A percentile compares a stretch with the other conserved stretches of the same genome.
These are phyloP conservation scores for Periconia sp. DNA, from an alignment of 2,329 filamentous ascomycete genomes.

Conservation along the genomic window DNA sequence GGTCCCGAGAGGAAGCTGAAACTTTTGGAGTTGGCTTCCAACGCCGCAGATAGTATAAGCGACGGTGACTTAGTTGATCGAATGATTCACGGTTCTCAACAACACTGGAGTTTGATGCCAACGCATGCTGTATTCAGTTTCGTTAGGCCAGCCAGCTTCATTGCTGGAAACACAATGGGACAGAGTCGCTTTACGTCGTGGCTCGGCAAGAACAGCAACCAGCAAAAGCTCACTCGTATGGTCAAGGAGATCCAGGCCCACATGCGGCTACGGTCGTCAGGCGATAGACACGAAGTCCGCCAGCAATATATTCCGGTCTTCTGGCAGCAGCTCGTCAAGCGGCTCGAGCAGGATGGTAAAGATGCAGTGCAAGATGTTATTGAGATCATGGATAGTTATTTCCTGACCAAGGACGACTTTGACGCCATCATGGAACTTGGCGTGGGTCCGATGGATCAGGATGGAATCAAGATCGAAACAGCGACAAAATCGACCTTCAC, in stretches of 20 bases:
- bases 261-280: constrained; percentile 88
- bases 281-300: constrained; percentile 88
- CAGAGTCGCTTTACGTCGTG: constrained; percentile 81
- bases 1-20: constrained; percentile 75
- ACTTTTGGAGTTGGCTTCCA: constrained; percentile 79
- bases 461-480: constrained; percentile 73
- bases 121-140: constrained; percentile 95
- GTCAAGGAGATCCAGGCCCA: constrained; percentile 95
- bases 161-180: constrained; percentile 72
- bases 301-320: constrained; percentile 91
- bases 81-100: constrained; percentile 98
- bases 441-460: constrained; percentile 79
- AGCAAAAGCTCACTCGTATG: constrained; percentile 69
- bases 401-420: constrained; percentile 90
- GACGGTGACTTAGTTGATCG: constrained; percentile 94
- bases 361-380: constrained; percentile 83
- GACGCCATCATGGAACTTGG: constrained; percentile 91
- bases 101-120: constrained; percentile 98
- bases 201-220: constrained; percentile 94
- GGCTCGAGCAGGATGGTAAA: constrained; percentile 76
- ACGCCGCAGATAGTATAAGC: constrained; percentile 93
- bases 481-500: constrained; percentile 91
- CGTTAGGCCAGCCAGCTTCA: constrained; percentile 84
- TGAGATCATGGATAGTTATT: constrained; percentile 96
- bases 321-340: constrained; percentile 77